Percentiles rank a stretch among this genome's conserved stretches.
Conservation (phyloP, 169 alveolate genomes). For the Nephromyces sp. region DNA sequence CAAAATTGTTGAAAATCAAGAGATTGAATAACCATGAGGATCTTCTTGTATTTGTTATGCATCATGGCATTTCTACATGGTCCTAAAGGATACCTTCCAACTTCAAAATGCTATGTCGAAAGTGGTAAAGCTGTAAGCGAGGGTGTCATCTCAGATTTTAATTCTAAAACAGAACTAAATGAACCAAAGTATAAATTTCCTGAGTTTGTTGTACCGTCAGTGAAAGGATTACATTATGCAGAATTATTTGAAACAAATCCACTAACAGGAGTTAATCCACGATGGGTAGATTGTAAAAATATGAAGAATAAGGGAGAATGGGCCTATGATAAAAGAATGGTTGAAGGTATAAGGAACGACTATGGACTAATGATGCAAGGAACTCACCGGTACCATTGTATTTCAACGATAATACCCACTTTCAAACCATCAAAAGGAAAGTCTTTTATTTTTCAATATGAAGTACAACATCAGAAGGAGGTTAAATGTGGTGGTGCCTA, state of each 20-base stretch:
- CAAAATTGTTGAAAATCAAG: too few species aligned
- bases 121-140: background rate
- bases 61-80: too few species aligned
- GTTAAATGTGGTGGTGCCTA: constrained; percentile 4
- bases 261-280: background rate
- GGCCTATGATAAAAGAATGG: background rate
- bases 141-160: too few species aligned
- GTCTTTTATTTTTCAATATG: background rate
- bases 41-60: too few species aligned
- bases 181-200: background rate
- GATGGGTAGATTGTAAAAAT: background rate
- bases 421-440: background rate
- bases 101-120: too few species aligned
- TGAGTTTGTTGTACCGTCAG: background rate
- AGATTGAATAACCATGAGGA: too few species aligned
- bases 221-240: constrained; percentile 3
- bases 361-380: background rate
- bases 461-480: constrained; percentile 1
- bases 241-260: constrained; percentile 5
- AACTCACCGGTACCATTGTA: background rate
- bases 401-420: background rate
- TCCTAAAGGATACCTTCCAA: too few species aligned
- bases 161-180: too few species aligned
- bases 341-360: constrained; percentile 2
- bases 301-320: background rate